phyloP scores from a whole-genome alignment of 2,329 filamentous ascomycete genomes.

The Pseudonectria buxi region DNA sequence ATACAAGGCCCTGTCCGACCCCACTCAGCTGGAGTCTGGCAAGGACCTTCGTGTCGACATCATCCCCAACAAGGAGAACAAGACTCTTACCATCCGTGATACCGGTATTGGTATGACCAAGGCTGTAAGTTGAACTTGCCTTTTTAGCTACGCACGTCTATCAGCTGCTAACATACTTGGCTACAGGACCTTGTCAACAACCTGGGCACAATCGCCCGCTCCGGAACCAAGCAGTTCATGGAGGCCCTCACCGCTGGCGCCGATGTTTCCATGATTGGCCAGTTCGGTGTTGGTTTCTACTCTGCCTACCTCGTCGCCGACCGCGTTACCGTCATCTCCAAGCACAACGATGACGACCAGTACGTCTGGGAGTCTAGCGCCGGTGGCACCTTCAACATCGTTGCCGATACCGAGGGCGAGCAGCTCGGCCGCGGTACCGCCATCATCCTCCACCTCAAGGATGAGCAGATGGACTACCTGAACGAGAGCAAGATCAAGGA shows the following conservation, averaged over 20 bases:
- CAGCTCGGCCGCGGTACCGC: conserved; percentile 90
- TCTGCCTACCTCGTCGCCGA: conserved; percentile 99
- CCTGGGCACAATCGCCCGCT: conserved; percentile 97
- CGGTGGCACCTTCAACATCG: conserved; percentile 94
- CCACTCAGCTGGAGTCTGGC: conserved; percentile 91
- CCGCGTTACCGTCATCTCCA: conserved; percentile 89
- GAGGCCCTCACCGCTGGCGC: conserved; percentile 96
- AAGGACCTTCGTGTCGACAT: conserved; percentile 99
- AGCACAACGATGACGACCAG: conserved; percentile 99
- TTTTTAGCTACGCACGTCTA: neutral
- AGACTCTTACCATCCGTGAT: conserved; percentile 95
- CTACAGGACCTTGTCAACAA: conserved; percentile 95
- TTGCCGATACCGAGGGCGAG: conserved; percentile 83
- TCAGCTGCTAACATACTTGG: conserved; percentile 5
- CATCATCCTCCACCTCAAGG: conserved; percentile 98
- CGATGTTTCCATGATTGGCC: conserved; percentile 99
- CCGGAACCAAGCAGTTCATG: conserved; percentile 99
- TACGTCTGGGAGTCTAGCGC: conserved; percentile 99
- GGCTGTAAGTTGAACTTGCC: conserved; percentile 63
- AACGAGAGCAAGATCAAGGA: conserved; percentile 99
- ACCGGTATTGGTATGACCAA: conserved; percentile 99
- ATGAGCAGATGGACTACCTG: conserved; percentile 96
- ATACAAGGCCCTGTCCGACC: conserved; percentile 96
- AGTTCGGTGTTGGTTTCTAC: conserved; percentile 99
- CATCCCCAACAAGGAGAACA: conserved; percentile 93